These are phyloP conservation scores for Lipomyces lipofer DNA, from an alignment of 805 yeast species.

Conservation along the genomic window DNA sequence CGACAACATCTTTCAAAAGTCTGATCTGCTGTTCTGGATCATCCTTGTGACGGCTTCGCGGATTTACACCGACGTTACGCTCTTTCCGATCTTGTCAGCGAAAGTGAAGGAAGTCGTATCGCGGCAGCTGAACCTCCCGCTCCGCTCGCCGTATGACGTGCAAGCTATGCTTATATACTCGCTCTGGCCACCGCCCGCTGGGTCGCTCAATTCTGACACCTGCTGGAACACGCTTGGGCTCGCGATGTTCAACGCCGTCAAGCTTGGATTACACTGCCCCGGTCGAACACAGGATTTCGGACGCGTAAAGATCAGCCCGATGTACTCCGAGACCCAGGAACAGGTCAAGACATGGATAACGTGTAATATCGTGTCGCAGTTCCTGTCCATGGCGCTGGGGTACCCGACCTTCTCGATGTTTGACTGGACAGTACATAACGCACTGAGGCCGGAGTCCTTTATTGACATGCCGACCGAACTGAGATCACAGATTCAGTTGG, in stretches of 20 bases:
- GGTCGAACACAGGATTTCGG: conserved; percentile 56
- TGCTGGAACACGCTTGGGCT: conserved; percentile 94
- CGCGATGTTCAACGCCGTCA: conserved; percentile 87
- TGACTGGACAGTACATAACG: conserved; percentile 64
- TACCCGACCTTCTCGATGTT: conserved; percentile 90
- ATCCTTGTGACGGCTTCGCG: conserved; percentile 82
- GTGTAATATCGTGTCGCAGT: conserved; percentile 86
- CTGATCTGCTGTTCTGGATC: conserved; percentile 94
- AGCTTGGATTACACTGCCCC: conserved; percentile 87
- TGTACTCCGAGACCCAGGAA: conserved; percentile 54
- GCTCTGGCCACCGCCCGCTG: conserved; percentile 94
- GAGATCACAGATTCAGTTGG: conserved; percentile 76
- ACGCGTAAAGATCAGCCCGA: conserved; percentile 45
- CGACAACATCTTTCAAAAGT: conserved; percentile 70
- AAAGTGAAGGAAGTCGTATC: conserved; percentile 21
- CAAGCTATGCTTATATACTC: conserved; percentile 89
- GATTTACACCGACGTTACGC: conserved; percentile 47
- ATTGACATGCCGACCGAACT: conserved; percentile 57
- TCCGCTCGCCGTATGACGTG: conserved; percentile 88
- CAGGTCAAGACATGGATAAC: conserved; percentile 91
- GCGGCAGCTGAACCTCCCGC: conserved; percentile 28
- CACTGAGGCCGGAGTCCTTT: conserved; percentile 51
- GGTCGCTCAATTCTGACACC: conserved; percentile 91
- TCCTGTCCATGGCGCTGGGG: conserved; percentile 89
- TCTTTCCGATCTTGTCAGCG: conserved; percentile 17